A percentile compares a stretch with the other conserved stretches of the same genome.
Conservation (phyloP, 2,329 filamentous ascomycete species). For the Penicillium brasilianum region DNA sequence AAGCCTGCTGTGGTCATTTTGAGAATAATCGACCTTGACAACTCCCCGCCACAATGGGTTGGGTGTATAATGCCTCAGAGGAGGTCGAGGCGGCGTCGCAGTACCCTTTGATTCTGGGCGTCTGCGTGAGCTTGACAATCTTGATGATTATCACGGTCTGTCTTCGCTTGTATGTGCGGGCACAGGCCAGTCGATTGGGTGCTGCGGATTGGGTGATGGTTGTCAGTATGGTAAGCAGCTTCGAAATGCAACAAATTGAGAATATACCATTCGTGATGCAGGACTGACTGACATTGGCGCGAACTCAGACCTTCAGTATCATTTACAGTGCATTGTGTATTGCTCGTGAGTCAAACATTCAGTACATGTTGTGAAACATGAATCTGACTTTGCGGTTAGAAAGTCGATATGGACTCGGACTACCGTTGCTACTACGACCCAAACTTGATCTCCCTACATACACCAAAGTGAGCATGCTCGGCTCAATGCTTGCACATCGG, state of each 20-base stretch:
- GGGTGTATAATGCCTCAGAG: conserved; percentile 57
- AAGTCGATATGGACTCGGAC: conserved; percentile 59
- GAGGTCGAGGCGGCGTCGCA: conserved; percentile 56
- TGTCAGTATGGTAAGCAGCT: conserved; percentile 39
- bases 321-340: conserved; percentile 59
- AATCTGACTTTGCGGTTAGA: conserved; percentile 42
- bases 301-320: conserved; percentile 50
- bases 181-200: conserved; percentile 51
- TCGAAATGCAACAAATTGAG: background rate
- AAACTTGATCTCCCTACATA: conserved; percentile 52
- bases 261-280: background rate
- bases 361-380: background rate
- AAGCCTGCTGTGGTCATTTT: background rate
- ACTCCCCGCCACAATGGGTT: conserved; percentile 49
- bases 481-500: background rate
- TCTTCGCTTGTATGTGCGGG: conserved; percentile 51
- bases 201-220: conserved; percentile 55
- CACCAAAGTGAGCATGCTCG: conserved; percentile 39
- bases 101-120: conserved; percentile 56
- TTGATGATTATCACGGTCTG: conserved; percentile 52
- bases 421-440: conserved; percentile 54
- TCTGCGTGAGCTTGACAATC: conserved; percentile 53
- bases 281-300: background rate
- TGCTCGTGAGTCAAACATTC: conserved; percentile 46
- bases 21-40: background rate